These are phyloP conservation scores for Boletus speciosus DNA, from an alignment of 768 basidiomycete species.

Conservation along the genomic window DNA sequence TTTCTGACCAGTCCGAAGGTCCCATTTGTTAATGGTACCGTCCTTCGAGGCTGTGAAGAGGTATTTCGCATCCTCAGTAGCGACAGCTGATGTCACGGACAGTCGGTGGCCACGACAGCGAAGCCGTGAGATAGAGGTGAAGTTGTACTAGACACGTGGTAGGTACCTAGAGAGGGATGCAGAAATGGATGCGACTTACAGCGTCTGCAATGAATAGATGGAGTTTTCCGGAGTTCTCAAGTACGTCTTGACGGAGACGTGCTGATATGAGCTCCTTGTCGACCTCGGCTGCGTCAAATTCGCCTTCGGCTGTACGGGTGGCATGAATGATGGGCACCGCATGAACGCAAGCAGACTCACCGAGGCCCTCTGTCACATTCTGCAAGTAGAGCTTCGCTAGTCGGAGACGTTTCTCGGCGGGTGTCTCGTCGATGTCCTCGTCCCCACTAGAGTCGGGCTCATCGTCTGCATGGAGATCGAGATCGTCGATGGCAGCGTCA, in stretches of 20 bases:
- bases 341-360: constrained; percentile 36
- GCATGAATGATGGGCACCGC: neutral
- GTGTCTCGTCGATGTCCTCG: constrained; percentile 86
- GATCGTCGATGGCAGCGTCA: constrained; percentile 57
- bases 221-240: constrained; percentile 85
- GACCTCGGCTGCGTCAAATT: constrained; percentile 93
- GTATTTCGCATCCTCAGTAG: constrained; percentile 65
- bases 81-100: constrained; percentile 77
- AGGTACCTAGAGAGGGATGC: neutral
- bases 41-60: constrained; percentile 93
- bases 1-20: constrained; percentile 62
- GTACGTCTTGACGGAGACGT: constrained; percentile 86
- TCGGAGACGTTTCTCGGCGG: constrained; percentile 87
- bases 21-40: constrained; percentile 85
- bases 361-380: constrained; percentile 71
- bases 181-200: constrained; percentile 38
- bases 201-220: constrained; percentile 76
- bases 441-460: constrained; percentile 67
- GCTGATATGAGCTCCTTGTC: constrained; percentile 91
- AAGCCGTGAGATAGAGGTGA: constrained; percentile 42
- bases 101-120: constrained; percentile 72
- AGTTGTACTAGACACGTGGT: constrained; percentile 48
- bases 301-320: constrained; percentile 60
- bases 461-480: constrained; percentile 63
- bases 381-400: constrained; percentile 89